Conservation (phyloP, 1,139 yeast species). For the Geotrichum fermentans region DNA sequence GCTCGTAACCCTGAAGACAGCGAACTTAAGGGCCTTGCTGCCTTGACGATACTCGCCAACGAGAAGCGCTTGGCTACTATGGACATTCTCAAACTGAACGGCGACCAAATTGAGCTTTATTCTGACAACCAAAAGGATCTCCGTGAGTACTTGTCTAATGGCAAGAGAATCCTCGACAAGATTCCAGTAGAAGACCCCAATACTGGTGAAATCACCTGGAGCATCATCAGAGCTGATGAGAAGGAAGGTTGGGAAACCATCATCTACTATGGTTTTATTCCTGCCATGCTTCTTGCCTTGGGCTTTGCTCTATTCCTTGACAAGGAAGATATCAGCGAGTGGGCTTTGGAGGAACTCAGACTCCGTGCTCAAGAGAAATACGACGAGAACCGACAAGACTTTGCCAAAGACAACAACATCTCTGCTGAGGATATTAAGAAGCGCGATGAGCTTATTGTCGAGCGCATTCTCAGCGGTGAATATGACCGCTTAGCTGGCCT, state of each 20-base stretch:
- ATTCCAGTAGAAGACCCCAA: slow-evolving; percentile 76
- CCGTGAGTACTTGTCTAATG: slow-evolving; percentile 51
- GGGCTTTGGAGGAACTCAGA: slow-evolving; percentile 83
- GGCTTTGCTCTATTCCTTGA: slow-evolving; percentile 48
- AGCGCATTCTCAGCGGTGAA: slow-evolving; percentile 78
- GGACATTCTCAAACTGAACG: slow-evolving; percentile 55
- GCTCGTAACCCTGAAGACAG: slow-evolving; percentile 65
- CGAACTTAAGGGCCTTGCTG: slow-evolving; percentile 72
- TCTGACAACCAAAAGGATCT: slow-evolving; percentile 62
- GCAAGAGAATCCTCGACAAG: slow-evolving; percentile 71
- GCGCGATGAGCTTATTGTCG: slow-evolving; percentile 75
- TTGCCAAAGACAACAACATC: slow-evolving; percentile 49
- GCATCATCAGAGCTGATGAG: slow-evolving; percentile 66
- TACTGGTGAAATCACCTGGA: slow-evolving; percentile 78
- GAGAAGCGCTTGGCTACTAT: slow-evolving; percentile 57
- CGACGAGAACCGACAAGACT: slow-evolving; percentile 54
- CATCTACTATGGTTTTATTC: slow-evolving; percentile 66
- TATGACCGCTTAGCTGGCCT: slow-evolving; percentile 74
- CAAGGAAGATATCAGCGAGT: slow-evolving; percentile 47
- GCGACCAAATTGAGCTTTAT: slow-evolving; percentile 55
- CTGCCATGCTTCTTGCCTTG: slow-evolving; percentile 50
- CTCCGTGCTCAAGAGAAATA: slow-evolving; percentile 69
- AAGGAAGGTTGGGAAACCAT: slow-evolving; percentile 84
- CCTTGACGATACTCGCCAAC: slow-evolving; percentile 58
- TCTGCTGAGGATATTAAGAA: slow-evolving; percentile 57